Evolutionary conservation across 2,329 filamentous ascomycete genomes (phyloP).

Genomic region (Alternaria triticimaculans): DNA sequence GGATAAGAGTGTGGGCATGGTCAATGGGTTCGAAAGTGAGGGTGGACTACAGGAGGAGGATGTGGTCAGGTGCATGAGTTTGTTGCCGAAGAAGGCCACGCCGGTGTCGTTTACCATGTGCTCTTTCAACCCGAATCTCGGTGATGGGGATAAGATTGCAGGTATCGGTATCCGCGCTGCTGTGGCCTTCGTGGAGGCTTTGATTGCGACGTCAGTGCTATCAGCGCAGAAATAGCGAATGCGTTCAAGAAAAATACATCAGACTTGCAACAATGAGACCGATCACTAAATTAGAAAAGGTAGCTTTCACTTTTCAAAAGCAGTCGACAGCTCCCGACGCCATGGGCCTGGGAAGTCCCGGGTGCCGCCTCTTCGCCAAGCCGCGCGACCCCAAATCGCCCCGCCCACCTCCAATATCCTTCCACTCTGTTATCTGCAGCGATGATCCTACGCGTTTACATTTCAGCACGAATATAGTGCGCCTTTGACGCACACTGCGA

Average conservation of each 20-base stretch:
- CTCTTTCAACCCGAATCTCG: conserved; percentile 20
- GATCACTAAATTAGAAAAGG: not conserved
- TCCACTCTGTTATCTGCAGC: not conserved
- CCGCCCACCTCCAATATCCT: not conserved
- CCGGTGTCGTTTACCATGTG: conserved; percentile 17
- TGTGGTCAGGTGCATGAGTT: conserved; percentile 12
- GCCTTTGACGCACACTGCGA: too few species aligned
- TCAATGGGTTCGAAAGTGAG: not conserved
- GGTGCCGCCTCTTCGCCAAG: not conserved
- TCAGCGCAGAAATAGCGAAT: not conserved
- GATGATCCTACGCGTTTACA: not conserved
- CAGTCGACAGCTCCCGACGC: not conserved
- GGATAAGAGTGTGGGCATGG: not conserved
- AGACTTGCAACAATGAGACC: not conserved
- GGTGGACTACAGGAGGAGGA: conserved; percentile 25
- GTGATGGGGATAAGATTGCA: conserved; percentile 22
- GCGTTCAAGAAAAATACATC: not conserved
- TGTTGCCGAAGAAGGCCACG: conserved; percentile 15
- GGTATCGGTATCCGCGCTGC: conserved; percentile 12
- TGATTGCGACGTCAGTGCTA: not conserved
- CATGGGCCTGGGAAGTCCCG: not conserved
- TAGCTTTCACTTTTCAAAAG: not conserved
- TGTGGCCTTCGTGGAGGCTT: not conserved
- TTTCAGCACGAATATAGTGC: not conserved
- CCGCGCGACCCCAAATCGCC: not conserved